A percentile compares a stretch with the other conserved stretches of the same genome.
phyloP scores from a whole-genome alignment of 495 filamentous ascomycete genomes.

The Aspergillus steynii region DNA sequence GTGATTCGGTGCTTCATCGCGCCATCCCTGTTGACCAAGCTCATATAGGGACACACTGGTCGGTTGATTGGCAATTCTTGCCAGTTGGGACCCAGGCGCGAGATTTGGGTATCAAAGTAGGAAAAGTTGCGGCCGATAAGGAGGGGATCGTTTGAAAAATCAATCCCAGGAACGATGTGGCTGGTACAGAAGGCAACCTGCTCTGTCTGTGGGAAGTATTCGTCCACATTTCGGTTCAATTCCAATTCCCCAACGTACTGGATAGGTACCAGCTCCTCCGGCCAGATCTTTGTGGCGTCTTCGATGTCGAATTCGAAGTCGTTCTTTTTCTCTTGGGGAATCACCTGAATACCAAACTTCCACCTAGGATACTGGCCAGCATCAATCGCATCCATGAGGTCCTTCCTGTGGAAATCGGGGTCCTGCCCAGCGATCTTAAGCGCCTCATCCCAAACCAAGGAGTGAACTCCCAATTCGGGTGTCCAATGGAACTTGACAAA shows the following conservation, averaged over 20 bases:
- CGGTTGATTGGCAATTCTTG: constrained; percentile 84
- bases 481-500: constrained; percentile 77
- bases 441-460: constrained; percentile 78
- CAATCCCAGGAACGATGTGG: constrained; percentile 84
- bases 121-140: constrained; percentile 84
- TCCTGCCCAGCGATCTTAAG: constrained; percentile 77
- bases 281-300: constrained; percentile 92
- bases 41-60: constrained; percentile 65
- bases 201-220: constrained; percentile 86
- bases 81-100: constrained; percentile 81
- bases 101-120: constrained; percentile 85
- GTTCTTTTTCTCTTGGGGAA: constrained; percentile 69
- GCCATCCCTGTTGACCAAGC: constrained; percentile 51
- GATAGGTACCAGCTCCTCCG: constrained; percentile 78
- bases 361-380: constrained; percentile 70
- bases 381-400: constrained; percentile 70
- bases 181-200: constrained; percentile 80
- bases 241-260: constrained; percentile 79
- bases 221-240: constrained; percentile 80
- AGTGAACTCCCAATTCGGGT: constrained; percentile 70
- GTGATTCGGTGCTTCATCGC: constrained; percentile 51
- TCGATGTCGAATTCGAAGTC: constrained; percentile 90
- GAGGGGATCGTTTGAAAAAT: constrained; percentile 82
- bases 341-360: constrained; percentile 79
- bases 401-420: constrained; percentile 79